phyloP scores from a whole-genome alignment of 352 stramenopile species.

The Aphanomyces invadans region DNA sequence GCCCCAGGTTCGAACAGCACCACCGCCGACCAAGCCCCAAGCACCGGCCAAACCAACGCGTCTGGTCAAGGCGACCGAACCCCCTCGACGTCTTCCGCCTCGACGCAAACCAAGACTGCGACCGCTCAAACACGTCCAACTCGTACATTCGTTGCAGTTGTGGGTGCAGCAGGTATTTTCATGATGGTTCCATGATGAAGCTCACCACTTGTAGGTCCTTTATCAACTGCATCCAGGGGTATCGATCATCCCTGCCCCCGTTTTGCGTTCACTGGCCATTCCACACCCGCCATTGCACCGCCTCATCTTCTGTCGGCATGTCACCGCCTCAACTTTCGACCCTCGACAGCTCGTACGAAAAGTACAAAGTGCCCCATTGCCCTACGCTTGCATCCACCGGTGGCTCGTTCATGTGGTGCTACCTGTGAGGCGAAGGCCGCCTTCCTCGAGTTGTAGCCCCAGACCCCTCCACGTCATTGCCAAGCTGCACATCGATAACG shows the following conservation, averaged over 20 bases:
- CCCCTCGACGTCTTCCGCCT: neutral
- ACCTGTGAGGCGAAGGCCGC: no score
- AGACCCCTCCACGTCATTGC: neutral
- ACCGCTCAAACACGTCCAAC: neutral
- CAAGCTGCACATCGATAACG: neutral
- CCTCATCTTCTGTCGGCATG: neutral
- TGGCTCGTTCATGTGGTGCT: neutral
- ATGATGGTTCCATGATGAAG: neutral
- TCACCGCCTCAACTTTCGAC: neutral
- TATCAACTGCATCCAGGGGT: slow-evolving; percentile 1
- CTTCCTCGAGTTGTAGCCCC: no score
- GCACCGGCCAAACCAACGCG: no score
- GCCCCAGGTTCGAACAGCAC: no score
- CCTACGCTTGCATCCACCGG: neutral
- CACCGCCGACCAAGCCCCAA: no score
- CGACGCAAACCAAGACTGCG: neutral
- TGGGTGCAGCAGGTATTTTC: slow-evolving; percentile 3
- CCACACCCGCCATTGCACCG: neutral
- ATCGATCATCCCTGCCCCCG: neutral
- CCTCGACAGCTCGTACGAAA: neutral
- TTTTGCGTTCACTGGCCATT: slow-evolving; percentile 4
- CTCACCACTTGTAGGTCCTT: neutral
- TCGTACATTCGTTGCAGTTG: neutral
- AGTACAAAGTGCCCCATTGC: neutral
- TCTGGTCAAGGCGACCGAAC: no score